A percentile compares a stretch with the other conserved stretches of the same genome.
These are phyloP conservation scores for Aspergillus sparsus DNA, from an alignment of 495 filamentous ascomycete species.

Conservation along the genomic window DNA sequence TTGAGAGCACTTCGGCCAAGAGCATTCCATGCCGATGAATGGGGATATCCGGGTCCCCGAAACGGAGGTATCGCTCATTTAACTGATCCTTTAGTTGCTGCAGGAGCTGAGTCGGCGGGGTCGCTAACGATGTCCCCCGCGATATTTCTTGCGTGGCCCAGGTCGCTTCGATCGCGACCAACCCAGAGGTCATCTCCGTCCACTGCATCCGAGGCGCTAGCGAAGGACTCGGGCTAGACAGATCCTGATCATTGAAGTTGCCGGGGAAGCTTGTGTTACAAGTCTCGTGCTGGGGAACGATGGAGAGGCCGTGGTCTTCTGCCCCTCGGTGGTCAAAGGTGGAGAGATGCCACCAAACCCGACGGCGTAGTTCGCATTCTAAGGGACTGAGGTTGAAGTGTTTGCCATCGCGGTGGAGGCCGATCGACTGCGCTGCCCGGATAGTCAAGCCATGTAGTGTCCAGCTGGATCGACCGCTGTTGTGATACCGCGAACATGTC, in stretches of 20 bases:
- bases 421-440: slow-evolving; percentile 52
- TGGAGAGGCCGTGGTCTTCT: slow-evolving; percentile 41
- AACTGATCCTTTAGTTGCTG: slow-evolving; percentile 25
- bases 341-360: slow-evolving; percentile 46
- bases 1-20: slow-evolving; percentile 25
- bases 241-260: slow-evolving; percentile 33
- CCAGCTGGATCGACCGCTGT: slow-evolving; percentile 47
- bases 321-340: slow-evolving; percentile 36
- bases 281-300: slow-evolving; percentile 24
- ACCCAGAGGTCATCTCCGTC: slow-evolving; percentile 35
- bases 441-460: slow-evolving; percentile 47
- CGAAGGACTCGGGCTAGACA: slow-evolving; percentile 18
- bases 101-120: slow-evolving; percentile 12
- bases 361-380: slow-evolving; percentile 45
- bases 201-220: slow-evolving; percentile 15
- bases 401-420: slow-evolving; percentile 49
- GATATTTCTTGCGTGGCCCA: slow-evolving; percentile 17
- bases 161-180: slow-evolving; percentile 41
- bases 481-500: slow-evolving; percentile 45
- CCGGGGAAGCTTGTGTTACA: slow-evolving; percentile 32
- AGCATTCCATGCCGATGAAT: slow-evolving; percentile 34
- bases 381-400: slow-evolving; percentile 40
- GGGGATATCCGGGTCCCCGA: slow-evolving; percentile 34
- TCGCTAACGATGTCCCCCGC: not conserved
- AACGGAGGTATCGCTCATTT: slow-evolving; percentile 27